phyloP scores from a whole-genome alignment of 352 stramenopile genomes.

The Aphanomyces cochlioides region DNA sequence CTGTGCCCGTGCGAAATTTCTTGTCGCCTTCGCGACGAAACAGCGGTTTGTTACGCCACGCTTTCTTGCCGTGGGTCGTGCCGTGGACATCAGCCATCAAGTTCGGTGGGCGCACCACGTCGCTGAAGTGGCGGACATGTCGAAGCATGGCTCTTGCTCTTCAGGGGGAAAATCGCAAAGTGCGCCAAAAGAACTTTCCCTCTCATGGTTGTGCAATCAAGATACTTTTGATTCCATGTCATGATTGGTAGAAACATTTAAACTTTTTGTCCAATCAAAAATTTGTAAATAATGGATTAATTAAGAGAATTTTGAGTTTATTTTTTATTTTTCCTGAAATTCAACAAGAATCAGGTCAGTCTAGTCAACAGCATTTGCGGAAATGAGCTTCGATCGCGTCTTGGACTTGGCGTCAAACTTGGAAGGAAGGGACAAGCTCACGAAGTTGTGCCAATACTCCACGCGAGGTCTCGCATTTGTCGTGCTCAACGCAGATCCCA shows the following conservation, averaged over 20 bases:
- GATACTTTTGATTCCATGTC: constrained; percentile 6
- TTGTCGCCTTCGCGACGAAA: constrained; percentile 95
- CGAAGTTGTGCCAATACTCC: constrained; percentile 84
- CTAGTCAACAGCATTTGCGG: neutral
- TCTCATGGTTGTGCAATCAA: constrained; percentile 17
- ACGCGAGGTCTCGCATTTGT: constrained; percentile 77
- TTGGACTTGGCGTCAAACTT: constrained; percentile 32
- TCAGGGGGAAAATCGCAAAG: neutral
- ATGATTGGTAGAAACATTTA: neutral
- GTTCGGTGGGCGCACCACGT: constrained; percentile 34
- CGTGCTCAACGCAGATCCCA: constrained; percentile 68
- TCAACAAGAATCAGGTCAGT: constrained; percentile 5
- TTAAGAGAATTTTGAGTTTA: too few relatives aligned
- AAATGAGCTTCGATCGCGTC: neutral
- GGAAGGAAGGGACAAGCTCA: constrained; percentile 83
- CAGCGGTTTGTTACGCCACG: constrained; percentile 96
- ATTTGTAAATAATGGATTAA: neutral
- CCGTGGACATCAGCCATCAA: constrained; percentile 88
- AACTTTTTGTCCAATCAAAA: neutral
- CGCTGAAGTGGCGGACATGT: constrained; percentile 2
- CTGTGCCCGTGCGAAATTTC: constrained; percentile 93
- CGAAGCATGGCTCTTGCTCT: neutral
- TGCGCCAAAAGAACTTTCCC: neutral
- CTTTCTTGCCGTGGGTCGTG: constrained; percentile 84
- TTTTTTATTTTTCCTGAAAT: too few relatives aligned